Conservation (phyloP, 768 basidiomycete species). For the Pleurotus tuoliensis region DNA sequence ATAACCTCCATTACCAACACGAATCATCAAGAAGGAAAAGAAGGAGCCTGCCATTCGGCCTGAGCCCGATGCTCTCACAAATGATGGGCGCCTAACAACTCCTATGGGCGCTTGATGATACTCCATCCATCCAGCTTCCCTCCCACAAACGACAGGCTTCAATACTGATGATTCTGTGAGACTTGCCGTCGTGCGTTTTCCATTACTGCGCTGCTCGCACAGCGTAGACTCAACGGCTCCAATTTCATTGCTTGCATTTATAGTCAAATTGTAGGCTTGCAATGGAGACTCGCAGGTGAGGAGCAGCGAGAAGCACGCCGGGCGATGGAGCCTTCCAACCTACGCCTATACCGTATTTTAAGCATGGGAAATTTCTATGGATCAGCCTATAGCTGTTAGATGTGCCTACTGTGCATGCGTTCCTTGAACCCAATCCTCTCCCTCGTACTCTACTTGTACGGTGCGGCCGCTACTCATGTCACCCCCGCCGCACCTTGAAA, state of each 20-base stretch:
- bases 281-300: background rate
- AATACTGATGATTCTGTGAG: too few relatives aligned
- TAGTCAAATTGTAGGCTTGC: background rate
- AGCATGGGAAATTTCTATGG: slow-evolving; percentile 9
- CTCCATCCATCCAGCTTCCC: background rate
- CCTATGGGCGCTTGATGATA: background rate
- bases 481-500: slow-evolving; percentile 10
- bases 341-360: background rate
- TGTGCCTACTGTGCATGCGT: slow-evolving; percentile 7
- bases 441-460: background rate
- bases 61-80: background rate
- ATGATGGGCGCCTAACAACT: background rate
- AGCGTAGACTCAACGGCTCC: too few relatives aligned
- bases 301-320: background rate
- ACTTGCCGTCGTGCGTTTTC: too few relatives aligned
- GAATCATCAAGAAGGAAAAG: too few relatives aligned
- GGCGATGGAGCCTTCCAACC: background rate
- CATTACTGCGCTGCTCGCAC: too few relatives aligned
- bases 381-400: slow-evolving; percentile 6
- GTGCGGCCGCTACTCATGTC: slow-evolving; percentile 9
- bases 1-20: too few relatives aligned
- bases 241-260: too few relatives aligned
- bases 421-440: background rate
- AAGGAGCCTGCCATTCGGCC: background rate
- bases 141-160: background rate